These are phyloP conservation scores for Pichia ethanolica DNA, from an alignment of 805 yeast species.

Conservation along the genomic window DNA sequence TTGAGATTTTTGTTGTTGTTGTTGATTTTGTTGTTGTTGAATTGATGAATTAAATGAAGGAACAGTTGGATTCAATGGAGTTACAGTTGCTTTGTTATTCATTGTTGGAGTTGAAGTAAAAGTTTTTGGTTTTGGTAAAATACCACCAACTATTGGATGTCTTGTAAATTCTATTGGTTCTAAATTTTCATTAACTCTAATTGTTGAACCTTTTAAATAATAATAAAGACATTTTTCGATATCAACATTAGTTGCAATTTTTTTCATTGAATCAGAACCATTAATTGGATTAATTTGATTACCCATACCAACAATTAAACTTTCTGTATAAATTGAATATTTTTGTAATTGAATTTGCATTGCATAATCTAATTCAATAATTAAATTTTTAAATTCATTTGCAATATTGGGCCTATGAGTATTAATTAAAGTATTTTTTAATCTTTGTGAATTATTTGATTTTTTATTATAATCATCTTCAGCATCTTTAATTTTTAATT, in stretches of 20 bases:
- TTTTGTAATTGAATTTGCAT: slow-evolving; percentile 82
- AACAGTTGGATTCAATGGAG: not conserved
- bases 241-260: slow-evolving; percentile 68
- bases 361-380: slow-evolving; percentile 85
- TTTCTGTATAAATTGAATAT: slow-evolving; percentile 82
- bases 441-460: slow-evolving; percentile 63
- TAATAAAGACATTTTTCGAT: slow-evolving; percentile 77
- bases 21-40: no score
- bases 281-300: slow-evolving; percentile 71
- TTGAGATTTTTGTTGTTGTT: no score
- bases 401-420: slow-evolving; percentile 73
- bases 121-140: slow-evolving; percentile 1
- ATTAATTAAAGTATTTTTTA: slow-evolving; percentile 65
- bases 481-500: slow-evolving; percentile 70
- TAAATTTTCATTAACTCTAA: slow-evolving; percentile 32
- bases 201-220: slow-evolving; percentile 37
- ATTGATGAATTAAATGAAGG: slow-evolving; percentile 2
- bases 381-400: slow-evolving; percentile 62
- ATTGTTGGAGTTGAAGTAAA: not conserved
- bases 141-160: slow-evolving; percentile 53
- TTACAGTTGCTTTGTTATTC: not conserved
- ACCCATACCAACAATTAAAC: slow-evolving; percentile 75
- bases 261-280: slow-evolving; percentile 54
- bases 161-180: slow-evolving; percentile 64
- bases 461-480: slow-evolving; percentile 80